Percentiles rank a stretch among this genome's conserved stretches.
Conservation (phyloP, 805 yeast species). For the Cephaloascus fragrans region DNA sequence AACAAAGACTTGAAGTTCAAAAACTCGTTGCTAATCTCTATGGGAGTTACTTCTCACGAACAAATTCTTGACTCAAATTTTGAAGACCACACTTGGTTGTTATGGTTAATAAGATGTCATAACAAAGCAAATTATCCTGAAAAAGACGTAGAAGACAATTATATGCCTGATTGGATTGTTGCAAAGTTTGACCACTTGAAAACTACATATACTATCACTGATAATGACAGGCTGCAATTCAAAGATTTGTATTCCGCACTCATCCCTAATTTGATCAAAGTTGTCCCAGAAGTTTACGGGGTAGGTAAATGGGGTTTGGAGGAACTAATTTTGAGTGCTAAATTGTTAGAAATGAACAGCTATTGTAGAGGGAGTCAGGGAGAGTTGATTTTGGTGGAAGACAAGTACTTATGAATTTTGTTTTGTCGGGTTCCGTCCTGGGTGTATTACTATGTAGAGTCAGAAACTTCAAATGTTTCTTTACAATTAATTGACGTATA, state of each 20-base stretch:
- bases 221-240: constrained; percentile 47
- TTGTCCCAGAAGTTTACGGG: constrained; percentile 49
- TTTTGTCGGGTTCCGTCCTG: too few relatives aligned
- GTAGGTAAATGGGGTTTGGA: constrained; percentile 40
- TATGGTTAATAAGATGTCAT: constrained; percentile 54
- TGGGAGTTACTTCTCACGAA: constrained; percentile 48
- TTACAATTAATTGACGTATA: too few relatives aligned
- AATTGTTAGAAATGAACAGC: constrained; percentile 39
- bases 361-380: constrained; percentile 35
- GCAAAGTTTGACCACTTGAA: constrained; percentile 25
- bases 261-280: constrained; percentile 34
- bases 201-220: constrained; percentile 27
- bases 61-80: constrained; percentile 37
- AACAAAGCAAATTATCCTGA: constrained; percentile 27
- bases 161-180: constrained; percentile 43
- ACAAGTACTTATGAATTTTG: background rate
- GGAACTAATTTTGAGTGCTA: constrained; percentile 40
- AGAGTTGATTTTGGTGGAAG: constrained; percentile 27
- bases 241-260: constrained; percentile 42
- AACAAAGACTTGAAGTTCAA: constrained; percentile 45
- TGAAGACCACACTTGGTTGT: constrained; percentile 47
- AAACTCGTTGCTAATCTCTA: constrained; percentile 41
- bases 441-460: too few relatives aligned
- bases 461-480: too few relatives aligned
- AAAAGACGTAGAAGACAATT: constrained; percentile 18